These are phyloP conservation scores for Flaveria ramosissima DNA, from an alignment of 129 eudicot species.

Conservation along the genomic window DNA sequence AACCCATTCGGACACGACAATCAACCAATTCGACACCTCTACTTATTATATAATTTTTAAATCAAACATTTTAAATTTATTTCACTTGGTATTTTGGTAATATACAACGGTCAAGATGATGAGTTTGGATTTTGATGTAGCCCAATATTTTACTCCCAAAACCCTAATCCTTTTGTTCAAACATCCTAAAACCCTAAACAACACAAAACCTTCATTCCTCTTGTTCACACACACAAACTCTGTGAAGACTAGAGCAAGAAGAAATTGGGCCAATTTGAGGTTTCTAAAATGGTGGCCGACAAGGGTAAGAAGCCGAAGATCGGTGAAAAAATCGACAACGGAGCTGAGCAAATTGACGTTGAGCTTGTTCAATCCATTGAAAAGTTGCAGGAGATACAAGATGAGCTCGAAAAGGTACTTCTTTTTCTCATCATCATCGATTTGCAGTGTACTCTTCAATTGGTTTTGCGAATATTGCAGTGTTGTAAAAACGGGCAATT, in stretches of 20 bases:
- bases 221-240: neutral
- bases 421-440: neutral
- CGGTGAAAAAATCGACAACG: constrained; percentile 48
- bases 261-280: neutral
- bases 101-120: no score
- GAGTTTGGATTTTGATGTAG: no score
- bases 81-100: no score
- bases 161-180: constrained; percentile 40
- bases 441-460: no score
- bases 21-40: no score
- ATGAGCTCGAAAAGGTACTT: constrained; percentile 81
- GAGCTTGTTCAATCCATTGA: constrained; percentile 68
- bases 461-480: no score
- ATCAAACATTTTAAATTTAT: no score
- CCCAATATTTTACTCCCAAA: constrained; percentile 26
- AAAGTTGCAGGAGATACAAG: constrained; percentile 88
- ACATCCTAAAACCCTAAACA: constrained; percentile 49
- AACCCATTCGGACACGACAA: no score
- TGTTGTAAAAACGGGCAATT: no score
- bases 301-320: constrained; percentile 76
- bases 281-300: constrained; percentile 63
- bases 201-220: constrained; percentile 16
- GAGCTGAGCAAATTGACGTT: constrained; percentile 50
- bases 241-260: neutral
- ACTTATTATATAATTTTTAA: no score